phyloP scores from a whole-genome alignment of 345 rosid genomes.

The Hibiscus syriacus region DNA sequence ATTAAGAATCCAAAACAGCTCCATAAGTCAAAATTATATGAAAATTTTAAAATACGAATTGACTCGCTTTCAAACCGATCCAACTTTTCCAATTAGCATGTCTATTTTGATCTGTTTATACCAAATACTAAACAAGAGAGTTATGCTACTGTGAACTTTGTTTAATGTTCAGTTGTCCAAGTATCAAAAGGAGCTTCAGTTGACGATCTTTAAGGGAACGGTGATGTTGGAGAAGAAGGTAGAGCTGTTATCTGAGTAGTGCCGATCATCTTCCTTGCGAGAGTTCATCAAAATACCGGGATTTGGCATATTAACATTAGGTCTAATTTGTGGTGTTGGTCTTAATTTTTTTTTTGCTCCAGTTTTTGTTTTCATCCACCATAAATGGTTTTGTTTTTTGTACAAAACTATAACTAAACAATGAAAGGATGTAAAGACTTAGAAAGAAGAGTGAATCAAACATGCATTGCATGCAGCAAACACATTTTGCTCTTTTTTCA shows the following conservation, averaged over 20 bases:
- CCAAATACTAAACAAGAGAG: neutral
- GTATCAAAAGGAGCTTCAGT: constrained; percentile 61
- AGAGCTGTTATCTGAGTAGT: constrained; percentile 22
- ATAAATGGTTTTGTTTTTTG: neutral
- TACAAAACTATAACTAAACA: constrained; percentile 10
- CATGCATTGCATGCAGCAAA: constrained; percentile 16
- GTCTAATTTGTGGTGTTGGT: neutral
- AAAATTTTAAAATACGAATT: neutral
- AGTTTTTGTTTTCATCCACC: neutral
- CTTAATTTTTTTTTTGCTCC: neutral
- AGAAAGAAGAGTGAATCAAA: neutral
- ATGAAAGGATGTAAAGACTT: neutral
- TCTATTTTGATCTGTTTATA: neutral
- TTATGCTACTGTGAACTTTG: neutral
- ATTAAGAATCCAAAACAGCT: no score
- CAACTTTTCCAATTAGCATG: neutral
- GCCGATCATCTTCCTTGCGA: neutral
- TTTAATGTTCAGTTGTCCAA: constrained; percentile 41
- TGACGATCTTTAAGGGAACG: constrained; percentile 82
- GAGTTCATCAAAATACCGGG: neutral
- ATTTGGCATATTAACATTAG: neutral
- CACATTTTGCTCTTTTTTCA: neutral
- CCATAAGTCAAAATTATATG: no score
- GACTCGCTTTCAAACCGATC: neutral
- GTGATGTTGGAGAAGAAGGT: constrained; percentile 82